Evolutionary conservation across 2,329 filamentous ascomycete species (phyloP).

Genomic region (Tetracladium maxilliforme): DNA sequence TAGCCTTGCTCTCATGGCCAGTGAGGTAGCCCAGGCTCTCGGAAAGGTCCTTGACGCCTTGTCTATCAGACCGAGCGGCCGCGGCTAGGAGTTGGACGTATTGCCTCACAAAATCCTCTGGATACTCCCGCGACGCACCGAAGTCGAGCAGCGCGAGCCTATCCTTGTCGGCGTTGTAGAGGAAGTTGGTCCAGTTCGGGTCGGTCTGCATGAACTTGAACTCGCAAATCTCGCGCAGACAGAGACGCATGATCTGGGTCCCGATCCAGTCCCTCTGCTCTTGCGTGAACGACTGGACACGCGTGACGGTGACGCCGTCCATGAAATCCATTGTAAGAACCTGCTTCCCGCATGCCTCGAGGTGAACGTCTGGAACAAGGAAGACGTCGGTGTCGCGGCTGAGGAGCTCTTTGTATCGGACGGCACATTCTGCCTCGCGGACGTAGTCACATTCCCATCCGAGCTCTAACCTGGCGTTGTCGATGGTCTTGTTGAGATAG

Average conservation of each 20-base stretch:
- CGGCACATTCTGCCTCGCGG: constrained; percentile 71
- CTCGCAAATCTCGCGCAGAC: constrained; percentile 81
- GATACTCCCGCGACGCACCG: constrained; percentile 79
- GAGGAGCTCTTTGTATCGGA: constrained; percentile 65
- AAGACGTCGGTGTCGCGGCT: constrained; percentile 61
- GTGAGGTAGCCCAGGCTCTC: constrained; percentile 80
- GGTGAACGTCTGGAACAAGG: constrained; percentile 61
- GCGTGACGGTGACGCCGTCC: constrained; percentile 73
- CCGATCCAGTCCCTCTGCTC: constrained; percentile 91
- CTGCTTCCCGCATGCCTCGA: constrained; percentile 68
- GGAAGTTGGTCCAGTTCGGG: constrained; percentile 98
- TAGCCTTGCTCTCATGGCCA: constrained; percentile 68
- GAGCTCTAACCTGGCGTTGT: constrained; percentile 81
- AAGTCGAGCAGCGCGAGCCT: constrained; percentile 90
- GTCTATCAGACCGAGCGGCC: constrained; percentile 56
- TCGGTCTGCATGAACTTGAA: constrained; percentile 99
- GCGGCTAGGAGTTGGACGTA: constrained; percentile 74
- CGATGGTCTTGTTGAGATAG: constrained; percentile 93
- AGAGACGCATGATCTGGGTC: constrained; percentile 81
- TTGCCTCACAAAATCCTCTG: constrained; percentile 59
- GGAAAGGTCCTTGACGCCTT: constrained; percentile 50
- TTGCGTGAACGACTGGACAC: constrained; percentile 61
- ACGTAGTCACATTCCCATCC: constrained; percentile 96
- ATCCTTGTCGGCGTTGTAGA: constrained; percentile 61
- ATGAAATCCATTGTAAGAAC: constrained; percentile 92